phyloP scores from a whole-genome alignment of 257 asterid genomes.

The Solanum clarkiae region DNA sequence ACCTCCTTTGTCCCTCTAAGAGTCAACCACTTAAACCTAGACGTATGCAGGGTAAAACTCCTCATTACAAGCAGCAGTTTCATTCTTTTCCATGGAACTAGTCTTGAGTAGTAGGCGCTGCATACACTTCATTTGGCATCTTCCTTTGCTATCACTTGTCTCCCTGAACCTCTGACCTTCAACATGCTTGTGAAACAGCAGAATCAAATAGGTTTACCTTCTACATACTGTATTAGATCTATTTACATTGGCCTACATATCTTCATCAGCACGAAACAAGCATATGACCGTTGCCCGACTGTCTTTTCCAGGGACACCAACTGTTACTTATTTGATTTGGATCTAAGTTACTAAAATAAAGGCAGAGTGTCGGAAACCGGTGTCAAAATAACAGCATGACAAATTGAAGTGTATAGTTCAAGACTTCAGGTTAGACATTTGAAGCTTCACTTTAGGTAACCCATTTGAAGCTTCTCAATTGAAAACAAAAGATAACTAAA shows the following conservation, averaged over 20 bases:
- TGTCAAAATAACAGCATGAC: neutral
- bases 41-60: neutral
- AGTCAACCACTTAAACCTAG: neutral
- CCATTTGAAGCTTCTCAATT: neutral
- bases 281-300: neutral
- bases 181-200: neutral
- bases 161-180: neutral
- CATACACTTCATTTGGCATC: neutral
- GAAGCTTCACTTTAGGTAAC: neutral
- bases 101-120: neutral
- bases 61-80: neutral
- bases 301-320: neutral
- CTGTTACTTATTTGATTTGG: neutral
- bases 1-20: neutral
- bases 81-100: neutral
- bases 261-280: neutral
- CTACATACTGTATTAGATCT: neutral
- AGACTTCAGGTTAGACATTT: neutral
- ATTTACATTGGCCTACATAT: neutral
- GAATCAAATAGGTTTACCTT: neutral
- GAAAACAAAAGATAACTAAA: neutral
- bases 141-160: neutral
- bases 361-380: neutral
- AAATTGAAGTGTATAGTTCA: neutral
- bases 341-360: neutral